Conservation (phyloP, 2,329 filamentous ascomycete genomes). For the Hawksworthiomyces lignivorus region DNA sequence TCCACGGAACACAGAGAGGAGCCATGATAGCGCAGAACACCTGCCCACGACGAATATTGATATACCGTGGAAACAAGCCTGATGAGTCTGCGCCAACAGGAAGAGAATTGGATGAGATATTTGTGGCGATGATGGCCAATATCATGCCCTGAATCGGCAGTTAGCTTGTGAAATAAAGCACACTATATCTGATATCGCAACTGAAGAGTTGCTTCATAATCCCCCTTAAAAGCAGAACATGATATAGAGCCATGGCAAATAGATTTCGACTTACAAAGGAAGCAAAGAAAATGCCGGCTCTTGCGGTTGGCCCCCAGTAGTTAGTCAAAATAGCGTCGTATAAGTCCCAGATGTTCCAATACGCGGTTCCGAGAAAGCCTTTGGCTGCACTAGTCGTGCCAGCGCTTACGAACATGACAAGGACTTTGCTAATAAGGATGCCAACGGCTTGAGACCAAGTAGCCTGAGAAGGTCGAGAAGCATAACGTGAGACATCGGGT, state of each 20-base stretch:
- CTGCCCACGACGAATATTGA: conserved; percentile 35
- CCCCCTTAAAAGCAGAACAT: neutral
- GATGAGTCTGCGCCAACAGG: conserved; percentile 33
- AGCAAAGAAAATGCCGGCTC: conserved; percentile 32
- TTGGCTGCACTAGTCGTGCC: conserved; percentile 17
- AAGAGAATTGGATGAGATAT: conserved; percentile 32
- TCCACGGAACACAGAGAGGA: conserved; percentile 31
- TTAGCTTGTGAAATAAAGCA: neutral
- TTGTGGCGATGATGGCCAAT: conserved; percentile 31
- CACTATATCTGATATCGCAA: no score
- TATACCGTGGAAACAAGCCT: conserved; percentile 31
- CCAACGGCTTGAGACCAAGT: conserved; percentile 25
- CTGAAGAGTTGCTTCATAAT: no score
- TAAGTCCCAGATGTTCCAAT: conserved; percentile 40
- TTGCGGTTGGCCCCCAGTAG: conserved; percentile 28
- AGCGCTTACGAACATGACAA: conserved; percentile 33
- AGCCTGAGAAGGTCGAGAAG: conserved; percentile 17
- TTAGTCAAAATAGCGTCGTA: conserved; percentile 29
- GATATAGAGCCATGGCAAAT: neutral
- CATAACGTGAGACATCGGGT: conserved; percentile 33
- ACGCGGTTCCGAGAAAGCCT: conserved; percentile 16
- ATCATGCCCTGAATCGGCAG: conserved; percentile 3
- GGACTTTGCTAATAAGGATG: conserved; percentile 28
- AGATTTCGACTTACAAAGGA: conserved; percentile 11
- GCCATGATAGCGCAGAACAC: conserved; percentile 30